These are phyloP conservation scores for Entrophospora sp. DNA, from an alignment of 192 early-diverging fungal species.

Conservation along the genomic window DNA sequence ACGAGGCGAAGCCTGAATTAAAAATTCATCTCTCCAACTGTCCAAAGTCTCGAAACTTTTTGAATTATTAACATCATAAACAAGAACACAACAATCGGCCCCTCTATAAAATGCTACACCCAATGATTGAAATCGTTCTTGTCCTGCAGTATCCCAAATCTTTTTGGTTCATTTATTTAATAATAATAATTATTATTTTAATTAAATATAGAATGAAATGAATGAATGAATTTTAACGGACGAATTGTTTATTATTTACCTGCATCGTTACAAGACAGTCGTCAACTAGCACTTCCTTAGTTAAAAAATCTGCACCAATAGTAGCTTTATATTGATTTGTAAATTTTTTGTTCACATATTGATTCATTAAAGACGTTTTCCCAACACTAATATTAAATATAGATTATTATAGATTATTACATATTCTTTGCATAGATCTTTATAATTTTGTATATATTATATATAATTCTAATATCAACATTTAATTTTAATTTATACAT, in stretches of 20 bases:
- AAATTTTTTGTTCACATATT: constrained; percentile 90
- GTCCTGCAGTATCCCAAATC: constrained; percentile 97
- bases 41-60: constrained; percentile 87
- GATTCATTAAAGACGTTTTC: too few relatives aligned
- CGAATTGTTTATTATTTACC: too few relatives aligned
- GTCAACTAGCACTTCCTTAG: constrained; percentile 85
- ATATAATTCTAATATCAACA: too few relatives aligned
- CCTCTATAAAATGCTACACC: constrained; percentile 97
- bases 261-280: too few relatives aligned
- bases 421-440: too few relatives aligned
- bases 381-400: too few relatives aligned
- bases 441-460: too few relatives aligned
- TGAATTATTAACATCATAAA: constrained; percentile 89
- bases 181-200: too few relatives aligned
- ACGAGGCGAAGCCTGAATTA: constrained; percentile 70
- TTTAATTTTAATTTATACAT: too few relatives aligned
- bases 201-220: too few relatives aligned
- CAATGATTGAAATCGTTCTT: constrained; percentile 92
- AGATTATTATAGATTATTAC: too few relatives aligned
- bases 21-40: constrained; percentile 91
- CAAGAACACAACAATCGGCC: constrained; percentile 93
- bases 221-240: too few relatives aligned
- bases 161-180: constrained; percentile 59
- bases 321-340: constrained; percentile 96
- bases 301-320: constrained; percentile 96